Percentiles rank a stretch among this genome's conserved stretches.
phyloP scores from a whole-genome alignment of 352 stramenopile species.

The Blastocystis sp. region DNA sequence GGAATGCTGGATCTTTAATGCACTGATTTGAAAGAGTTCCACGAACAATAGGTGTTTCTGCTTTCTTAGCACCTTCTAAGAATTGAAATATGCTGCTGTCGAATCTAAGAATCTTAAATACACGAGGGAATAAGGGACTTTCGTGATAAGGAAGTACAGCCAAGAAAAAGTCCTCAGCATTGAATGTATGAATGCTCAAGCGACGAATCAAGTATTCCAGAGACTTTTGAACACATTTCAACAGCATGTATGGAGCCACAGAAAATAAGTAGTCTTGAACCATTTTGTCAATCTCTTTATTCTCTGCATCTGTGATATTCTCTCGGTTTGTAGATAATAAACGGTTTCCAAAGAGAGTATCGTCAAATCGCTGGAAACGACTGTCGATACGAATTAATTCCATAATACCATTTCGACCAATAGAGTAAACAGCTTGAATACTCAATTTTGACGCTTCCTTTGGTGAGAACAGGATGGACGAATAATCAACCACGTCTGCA shows the following conservation, averaged over 20 bases:
- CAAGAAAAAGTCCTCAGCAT: conserved; percentile 60
- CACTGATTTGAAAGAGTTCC: conserved; percentile 38
- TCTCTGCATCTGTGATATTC: not conserved
- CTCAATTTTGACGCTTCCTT: not conserved
- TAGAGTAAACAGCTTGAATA: conserved; percentile 48
- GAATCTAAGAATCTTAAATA: conserved; percentile 24
- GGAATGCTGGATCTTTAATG: conserved; percentile 38
- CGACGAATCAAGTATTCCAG: conserved; percentile 65
- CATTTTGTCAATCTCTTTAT: conserved; percentile 42
- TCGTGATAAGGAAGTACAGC: conserved; percentile 65
- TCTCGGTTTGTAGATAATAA: not conserved
- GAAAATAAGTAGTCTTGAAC: conserved; percentile 55
- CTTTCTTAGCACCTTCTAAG: conserved; percentile 10
- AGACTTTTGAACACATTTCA: conserved; percentile 57
- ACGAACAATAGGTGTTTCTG: conserved; percentile 26
- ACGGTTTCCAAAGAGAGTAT: conserved; percentile 63
- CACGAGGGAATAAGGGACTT: conserved; percentile 27
- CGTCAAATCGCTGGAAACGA: conserved; percentile 34
- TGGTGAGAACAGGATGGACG: conserved; percentile 61
- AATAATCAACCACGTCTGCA: conserved; percentile 39
- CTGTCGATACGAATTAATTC: conserved; percentile 59
- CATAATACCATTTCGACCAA: conserved; percentile 65
- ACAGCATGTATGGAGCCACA: conserved; percentile 61
- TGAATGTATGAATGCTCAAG: conserved; percentile 65
- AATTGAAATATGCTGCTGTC: conserved; percentile 47